A percentile compares a stretch with the other conserved stretches of the same genome.
Conservation (phyloP, 2,329 filamentous ascomycete species). For the Hymenoscyphus salicellus region DNA sequence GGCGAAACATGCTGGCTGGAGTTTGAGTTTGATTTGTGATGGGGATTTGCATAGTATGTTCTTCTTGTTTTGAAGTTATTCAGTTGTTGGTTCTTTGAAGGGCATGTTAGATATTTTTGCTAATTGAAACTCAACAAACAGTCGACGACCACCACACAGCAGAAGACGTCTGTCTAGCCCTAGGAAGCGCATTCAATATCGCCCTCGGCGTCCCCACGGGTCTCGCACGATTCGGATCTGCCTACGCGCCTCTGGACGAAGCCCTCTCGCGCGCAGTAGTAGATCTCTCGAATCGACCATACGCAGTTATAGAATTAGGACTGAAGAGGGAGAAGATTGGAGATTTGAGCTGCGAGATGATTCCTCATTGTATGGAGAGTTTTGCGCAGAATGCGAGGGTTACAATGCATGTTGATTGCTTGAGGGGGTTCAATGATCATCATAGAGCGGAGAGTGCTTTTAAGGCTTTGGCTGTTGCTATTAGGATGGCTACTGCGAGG, state of each 20-base stretch:
- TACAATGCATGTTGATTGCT: conserved; percentile 92
- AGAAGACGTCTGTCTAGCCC: conserved; percentile 89
- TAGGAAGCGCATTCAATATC: conserved; percentile 78
- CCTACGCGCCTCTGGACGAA: conserved; percentile 92
- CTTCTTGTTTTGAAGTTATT: too few relatives aligned
- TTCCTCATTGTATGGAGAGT: conserved; percentile 90
- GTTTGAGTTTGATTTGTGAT: conserved; percentile 74
- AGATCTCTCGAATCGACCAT: conserved; percentile 91
- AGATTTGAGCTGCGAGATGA: conserved; percentile 91
- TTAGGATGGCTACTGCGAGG: conserved; percentile 70
- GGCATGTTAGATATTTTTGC: neutral
- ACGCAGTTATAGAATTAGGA: conserved; percentile 76
- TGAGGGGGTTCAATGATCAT: conserved; percentile 90
- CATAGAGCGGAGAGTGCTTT: conserved; percentile 95
- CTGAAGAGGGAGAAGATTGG: conserved; percentile 91
- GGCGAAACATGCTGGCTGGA: conserved; percentile 95
- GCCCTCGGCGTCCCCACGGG: conserved; percentile 77
- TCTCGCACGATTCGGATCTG: conserved; percentile 84
- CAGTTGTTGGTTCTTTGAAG: neutral
- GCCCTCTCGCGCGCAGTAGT: conserved; percentile 90
- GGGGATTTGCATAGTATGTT: conserved; percentile 85
- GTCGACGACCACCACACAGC: conserved; percentile 99
- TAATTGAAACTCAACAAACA: conserved; percentile 36
- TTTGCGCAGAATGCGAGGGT: conserved; percentile 88
- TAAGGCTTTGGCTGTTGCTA: conserved; percentile 88